These are phyloP conservation scores for Przewalskia tangutica DNA, from an alignment of 257 asterid species.

Conservation along the genomic window DNA sequence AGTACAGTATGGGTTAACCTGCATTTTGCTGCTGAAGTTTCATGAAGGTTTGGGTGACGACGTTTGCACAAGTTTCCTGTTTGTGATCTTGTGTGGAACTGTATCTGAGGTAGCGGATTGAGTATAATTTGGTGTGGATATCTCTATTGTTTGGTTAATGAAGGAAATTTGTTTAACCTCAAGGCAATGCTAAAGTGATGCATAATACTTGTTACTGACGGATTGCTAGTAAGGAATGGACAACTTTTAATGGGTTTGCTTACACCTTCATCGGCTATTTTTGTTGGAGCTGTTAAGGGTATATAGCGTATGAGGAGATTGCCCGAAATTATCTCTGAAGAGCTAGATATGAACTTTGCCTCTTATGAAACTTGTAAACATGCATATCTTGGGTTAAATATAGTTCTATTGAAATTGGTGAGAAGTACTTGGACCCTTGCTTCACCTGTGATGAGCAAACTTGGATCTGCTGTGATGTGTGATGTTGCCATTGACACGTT, in stretches of 20 bases:
- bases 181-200: neutral
- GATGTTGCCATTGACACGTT: neutral
- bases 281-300: neutral
- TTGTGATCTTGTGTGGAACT: neutral
- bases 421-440: neutral
- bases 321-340: neutral
- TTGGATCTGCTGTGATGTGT: neutral
- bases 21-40: slow-evolving; percentile 18
- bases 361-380: neutral
- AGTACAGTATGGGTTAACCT: slow-evolving; percentile 23
- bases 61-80: slow-evolving; percentile 7
- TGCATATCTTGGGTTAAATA: neutral
- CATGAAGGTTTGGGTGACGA: slow-evolving; percentile 13
- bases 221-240: neutral
- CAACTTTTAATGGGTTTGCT: neutral
- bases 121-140: slow-evolving; percentile 9
- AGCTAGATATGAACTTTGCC: neutral
- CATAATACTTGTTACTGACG: neutral
- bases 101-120: slow-evolving; percentile 5
- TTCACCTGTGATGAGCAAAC: neutral
- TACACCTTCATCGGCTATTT: neutral
- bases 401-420: neutral
- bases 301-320: neutral
- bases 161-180: neutral
- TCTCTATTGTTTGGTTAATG: slow-evolving; percentile 11